Evolutionary conservation across 2,329 filamentous ascomycete species (phyloP).

Genomic region (Aureobasidium uvarum): DNA sequence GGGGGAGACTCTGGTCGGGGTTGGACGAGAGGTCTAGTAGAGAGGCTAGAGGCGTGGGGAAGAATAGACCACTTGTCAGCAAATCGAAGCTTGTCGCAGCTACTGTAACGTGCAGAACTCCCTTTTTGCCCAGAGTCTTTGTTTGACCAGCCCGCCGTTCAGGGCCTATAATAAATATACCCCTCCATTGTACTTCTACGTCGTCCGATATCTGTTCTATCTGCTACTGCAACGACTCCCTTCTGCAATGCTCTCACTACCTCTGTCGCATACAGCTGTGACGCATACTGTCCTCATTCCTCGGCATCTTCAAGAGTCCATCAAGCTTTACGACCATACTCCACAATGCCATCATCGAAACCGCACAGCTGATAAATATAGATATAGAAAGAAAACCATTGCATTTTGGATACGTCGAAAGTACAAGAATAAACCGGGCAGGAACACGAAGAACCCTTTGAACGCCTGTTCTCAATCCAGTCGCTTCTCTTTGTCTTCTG

Average conservation of each 20-base stretch:
- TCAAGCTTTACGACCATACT: not conserved
- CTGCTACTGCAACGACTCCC: not conserved
- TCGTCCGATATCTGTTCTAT: not conserved
- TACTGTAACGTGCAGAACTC: not conserved
- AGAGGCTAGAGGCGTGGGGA: slow-evolving; percentile 20
- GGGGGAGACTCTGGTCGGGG: not conserved
- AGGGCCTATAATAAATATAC: slow-evolving; percentile 11
- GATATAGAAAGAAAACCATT: not conserved
- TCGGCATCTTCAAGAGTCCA: not conserved
- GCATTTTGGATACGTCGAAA: slow-evolving; percentile 12
- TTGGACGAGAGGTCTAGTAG: slow-evolving; percentile 7
- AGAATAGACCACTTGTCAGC: slow-evolving; percentile 25
- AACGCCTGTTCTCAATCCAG: slow-evolving; percentile 5
- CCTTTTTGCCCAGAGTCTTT: not conserved
- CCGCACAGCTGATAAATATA: not conserved
- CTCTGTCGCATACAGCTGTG: not conserved
- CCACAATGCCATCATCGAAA: slow-evolving; percentile 5
- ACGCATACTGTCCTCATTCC: not conserved
- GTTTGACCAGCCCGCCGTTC: not conserved
- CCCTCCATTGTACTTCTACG: not conserved
- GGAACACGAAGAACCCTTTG: not conserved
- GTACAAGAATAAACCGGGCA: slow-evolving; percentile 4
- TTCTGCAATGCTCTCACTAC: not conserved
- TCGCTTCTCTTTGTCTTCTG: slow-evolving; percentile 13
- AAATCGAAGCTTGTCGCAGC: slow-evolving; percentile 15